These are phyloP conservation scores for Escallonia herrerae DNA, from an alignment of 129 eudicot species.

Conservation along the genomic window DNA sequence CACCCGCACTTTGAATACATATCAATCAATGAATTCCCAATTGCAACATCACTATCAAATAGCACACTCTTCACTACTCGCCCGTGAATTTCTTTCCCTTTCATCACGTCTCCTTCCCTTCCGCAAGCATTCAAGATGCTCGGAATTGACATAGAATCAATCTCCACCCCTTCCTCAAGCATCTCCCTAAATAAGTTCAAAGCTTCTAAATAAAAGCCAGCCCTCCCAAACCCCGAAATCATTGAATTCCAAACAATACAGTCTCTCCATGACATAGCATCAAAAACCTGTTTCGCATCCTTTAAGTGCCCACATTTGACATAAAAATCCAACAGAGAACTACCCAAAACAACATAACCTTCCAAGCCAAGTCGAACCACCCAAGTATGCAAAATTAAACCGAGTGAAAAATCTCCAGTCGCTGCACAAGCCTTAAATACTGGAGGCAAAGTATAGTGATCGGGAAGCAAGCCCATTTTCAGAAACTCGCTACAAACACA, in stretches of 20 bases:
- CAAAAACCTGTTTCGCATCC: conserved; percentile 24
- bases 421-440: conserved; percentile 26
- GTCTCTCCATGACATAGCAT: conserved; percentile 19
- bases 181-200: conserved; percentile 25
- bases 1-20: conserved; percentile 40
- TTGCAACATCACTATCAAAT: conserved; percentile 16
- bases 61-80: conserved; percentile 20
- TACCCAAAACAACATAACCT: conserved; percentile 22
- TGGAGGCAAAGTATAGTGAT: conserved; percentile 38
- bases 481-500: conserved; percentile 14
- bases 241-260: conserved; percentile 32
- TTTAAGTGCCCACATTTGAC: conserved; percentile 19
- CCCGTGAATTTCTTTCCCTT: conserved; percentile 44
- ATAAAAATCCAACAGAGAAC: conserved; percentile 39
- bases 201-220: conserved; percentile 28
- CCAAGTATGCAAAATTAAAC: conserved; percentile 26
- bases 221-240: conserved; percentile 36
- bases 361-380: conserved; percentile 28
- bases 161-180: conserved; percentile 14
- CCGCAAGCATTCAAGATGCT: conserved; percentile 37
- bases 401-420: conserved; percentile 14
- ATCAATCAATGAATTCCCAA: conserved; percentile 32
- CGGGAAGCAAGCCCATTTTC: conserved; percentile 27
- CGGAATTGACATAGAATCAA: conserved; percentile 35
- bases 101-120: conserved; percentile 29